Evolutionary conservation across 2,329 filamentous ascomycete species (phyloP), one percentile per base, ranked within the genome.

Genomic region (Trichoderma pleuroti): DNA sequence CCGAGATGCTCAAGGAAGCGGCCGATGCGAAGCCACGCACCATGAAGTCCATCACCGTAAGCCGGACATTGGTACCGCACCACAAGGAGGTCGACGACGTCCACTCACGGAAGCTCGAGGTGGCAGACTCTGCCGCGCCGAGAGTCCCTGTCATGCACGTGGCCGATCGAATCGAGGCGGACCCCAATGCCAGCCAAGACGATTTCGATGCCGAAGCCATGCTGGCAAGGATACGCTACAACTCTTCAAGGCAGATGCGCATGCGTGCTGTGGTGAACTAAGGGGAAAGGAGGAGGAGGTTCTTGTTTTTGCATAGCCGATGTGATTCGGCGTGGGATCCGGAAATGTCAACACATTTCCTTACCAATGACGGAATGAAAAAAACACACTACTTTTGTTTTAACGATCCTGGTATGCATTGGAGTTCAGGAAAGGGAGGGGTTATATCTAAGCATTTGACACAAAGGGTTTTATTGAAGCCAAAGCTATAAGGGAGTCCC

Each of bases 41-140:
- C 52, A 85, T 84, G 71, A 83, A 87, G 18, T 84, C 85, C 39
- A 84, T 85, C 70, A 86, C 82, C 72, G 85, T 88, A 82, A 83
- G 87, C 59, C 82, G 83, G 72, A 85, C 85, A 57, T 75, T 81
- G 72, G 74, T 78, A 2, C 74, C 74, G 34, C 74, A 77, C 34
- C 74, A 77, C 24, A 79, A 79, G 71, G 75, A 79, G 12, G 69
- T 70, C 8, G 72, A 74, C 24, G 78, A 75, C 18, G 75, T 77
- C 10, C 74, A 75, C 11, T 68, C 67, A 10, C 73, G 74, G 70
- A 74, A 75, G 66, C 34, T 72, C 49, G 77, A 79, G 16, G 71
- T 72, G 14, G 70, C 73, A 3, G 60, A 68, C 14, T 56, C 69
- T 3, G 66, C 71, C 16, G 63, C 71, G 1, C 69, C 74, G 14